Evolutionary conservation across 129 eudicot genomes (phyloP).

Genomic region (Flaveria sonorensis): DNA sequence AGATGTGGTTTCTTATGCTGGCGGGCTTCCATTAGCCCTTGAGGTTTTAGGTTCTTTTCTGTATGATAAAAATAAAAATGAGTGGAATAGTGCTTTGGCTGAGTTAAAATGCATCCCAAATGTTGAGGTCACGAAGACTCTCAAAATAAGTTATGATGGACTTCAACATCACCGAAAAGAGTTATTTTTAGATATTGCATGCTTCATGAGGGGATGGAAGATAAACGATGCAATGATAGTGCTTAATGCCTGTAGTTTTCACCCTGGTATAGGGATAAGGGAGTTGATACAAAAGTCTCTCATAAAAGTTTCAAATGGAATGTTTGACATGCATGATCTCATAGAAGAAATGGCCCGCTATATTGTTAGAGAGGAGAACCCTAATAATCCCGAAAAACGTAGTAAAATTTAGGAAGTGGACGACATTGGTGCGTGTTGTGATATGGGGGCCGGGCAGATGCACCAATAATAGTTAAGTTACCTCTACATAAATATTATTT

Average conservation of each 20-base stretch:
- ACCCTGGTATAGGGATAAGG: neutral
- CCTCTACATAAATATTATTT: neutral
- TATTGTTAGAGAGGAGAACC: neutral
- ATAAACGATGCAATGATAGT: neutral
- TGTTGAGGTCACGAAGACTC: neutral
- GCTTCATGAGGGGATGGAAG: neutral
- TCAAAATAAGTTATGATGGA: slow-evolving; percentile 13
- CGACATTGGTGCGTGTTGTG: neutral
- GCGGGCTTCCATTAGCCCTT: neutral
- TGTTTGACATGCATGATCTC: neutral
- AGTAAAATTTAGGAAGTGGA: neutral
- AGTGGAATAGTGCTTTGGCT: slow-evolving; percentile 1
- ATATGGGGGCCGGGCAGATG: neutral
- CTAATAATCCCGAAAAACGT: neutral
- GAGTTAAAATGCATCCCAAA: neutral
- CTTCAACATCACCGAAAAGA: neutral
- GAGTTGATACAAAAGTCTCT: slow-evolving; percentile 2
- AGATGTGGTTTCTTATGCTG: slow-evolving; percentile 5
- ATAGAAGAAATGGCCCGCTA: neutral
- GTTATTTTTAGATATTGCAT: slow-evolving; percentile 1
- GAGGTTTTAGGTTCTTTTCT: neutral
- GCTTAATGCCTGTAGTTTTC: slow-evolving; percentile 6
- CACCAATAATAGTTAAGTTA: neutral
- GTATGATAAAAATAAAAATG: neutral
- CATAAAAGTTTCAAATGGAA: neutral